Base-by-base conservation (phyloP, 2,329 filamentous ascomycete genomes). In the Arachnomyces sp. region DNA sequence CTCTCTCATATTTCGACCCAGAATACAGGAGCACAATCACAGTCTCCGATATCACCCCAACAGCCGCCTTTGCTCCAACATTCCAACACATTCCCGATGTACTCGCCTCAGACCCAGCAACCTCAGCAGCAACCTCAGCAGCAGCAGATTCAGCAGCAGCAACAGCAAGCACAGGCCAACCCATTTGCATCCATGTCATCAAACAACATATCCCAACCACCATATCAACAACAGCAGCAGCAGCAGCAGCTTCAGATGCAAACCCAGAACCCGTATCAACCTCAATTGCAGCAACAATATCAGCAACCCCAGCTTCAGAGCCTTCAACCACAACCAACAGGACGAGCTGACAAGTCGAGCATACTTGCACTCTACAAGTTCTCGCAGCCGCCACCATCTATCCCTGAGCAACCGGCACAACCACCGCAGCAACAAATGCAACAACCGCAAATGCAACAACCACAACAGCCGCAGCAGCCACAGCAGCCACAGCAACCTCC, bases 361-460 rank as follows among this genome's bases (percentile, higher is more conserved):
- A 71, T 71, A 34, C 55, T 71, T 28, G 62, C 68, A 11, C 53
- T 71, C 9, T 71, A 69, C 47, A 69, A 65, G 40, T 59, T 69
- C 39, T 62, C 66, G 11, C 56, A 61, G 13, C 49, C 61, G 7
- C 54, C 59, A 40, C 52, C 62, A 31, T 50, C 60, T 1, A 62
- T 61, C 13, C 52, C 56, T 18, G 53, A 65, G 44, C 60, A 63
- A 42, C 50, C 53, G 15, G 50, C 52, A 31, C 44, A 46, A 31
- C 53, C 44, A 28, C 51, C 50, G 43, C 55, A 52, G 39, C 44
- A 34, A 21, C 43, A 44, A n/a, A 35, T 38, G 13, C 47, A 42
- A 12, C 45, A 53, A 38, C 37, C 28, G n/a, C 25, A 31, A 29
- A 25, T 25, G 21, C 21, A 25, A 25, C 21, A 25, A 25, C 52